phyloP scores from a whole-genome alignment of 371 early-diverging fungal genomes.

The Circinella minor region DNA sequence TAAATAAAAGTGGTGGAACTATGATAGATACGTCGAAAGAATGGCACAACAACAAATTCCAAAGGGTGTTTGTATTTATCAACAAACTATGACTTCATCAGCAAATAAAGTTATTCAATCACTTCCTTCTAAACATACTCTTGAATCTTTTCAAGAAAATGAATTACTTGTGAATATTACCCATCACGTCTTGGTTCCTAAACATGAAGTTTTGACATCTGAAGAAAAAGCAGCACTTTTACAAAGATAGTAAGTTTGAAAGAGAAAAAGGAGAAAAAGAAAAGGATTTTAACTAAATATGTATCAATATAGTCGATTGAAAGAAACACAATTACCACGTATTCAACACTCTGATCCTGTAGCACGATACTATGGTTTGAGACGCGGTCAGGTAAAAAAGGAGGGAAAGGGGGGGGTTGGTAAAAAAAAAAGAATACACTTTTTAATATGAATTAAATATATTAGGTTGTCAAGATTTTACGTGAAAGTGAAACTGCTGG shows the following conservation, averaged over 20 bases:
- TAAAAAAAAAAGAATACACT: not conserved
- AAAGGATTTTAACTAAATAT: not conserved
- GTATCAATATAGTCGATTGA: conserved; percentile 71
- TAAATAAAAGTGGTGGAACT: too few species aligned
- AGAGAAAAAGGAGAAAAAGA: not conserved
- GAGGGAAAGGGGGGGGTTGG: not conserved
- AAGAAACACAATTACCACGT: conserved; percentile 96
- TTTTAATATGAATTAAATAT: not conserved
- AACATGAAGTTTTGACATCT: conserved; percentile 87
- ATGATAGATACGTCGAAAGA: conserved; percentile 70
- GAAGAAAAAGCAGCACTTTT: conserved; percentile 95
- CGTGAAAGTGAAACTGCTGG: conserved; percentile 98
- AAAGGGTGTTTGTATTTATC: conserved; percentile 87
- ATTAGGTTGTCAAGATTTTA: conserved; percentile 92
- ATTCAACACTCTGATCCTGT: conserved; percentile 94
- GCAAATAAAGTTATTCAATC: conserved; percentile 85
- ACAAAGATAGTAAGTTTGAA: conserved; percentile 81
- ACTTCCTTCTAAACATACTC: conserved; percentile 73
- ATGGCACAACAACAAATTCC: conserved; percentile 87
- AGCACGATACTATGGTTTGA: conserved; percentile 97
- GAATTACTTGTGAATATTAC: conserved; percentile 99
- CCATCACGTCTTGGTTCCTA: conserved; percentile 96
- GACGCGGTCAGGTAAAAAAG: conserved; percentile 83
- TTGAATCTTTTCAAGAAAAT: conserved; percentile 95
- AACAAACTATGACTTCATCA: conserved; percentile 85